Base-by-base conservation (phyloP, 2,329 filamentous ascomycete species). In the Ascochyta clinopodiicola region DNA sequence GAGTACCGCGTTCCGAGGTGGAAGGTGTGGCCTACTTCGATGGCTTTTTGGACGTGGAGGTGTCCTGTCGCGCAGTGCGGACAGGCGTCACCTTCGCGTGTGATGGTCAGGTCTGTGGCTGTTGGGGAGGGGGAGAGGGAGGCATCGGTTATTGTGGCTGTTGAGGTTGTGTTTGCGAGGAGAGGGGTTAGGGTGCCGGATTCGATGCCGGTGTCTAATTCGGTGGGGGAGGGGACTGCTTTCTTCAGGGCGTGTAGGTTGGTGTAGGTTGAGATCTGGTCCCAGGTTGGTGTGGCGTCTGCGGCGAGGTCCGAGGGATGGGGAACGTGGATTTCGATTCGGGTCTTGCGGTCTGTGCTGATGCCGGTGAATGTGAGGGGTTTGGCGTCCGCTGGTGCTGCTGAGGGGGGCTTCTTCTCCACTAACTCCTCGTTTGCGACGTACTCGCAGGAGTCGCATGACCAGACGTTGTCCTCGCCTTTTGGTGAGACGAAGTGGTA, bases 11-110 rank as follows among this genome's bases (percentile, higher is more conserved):
- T 93, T 10, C 94, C 93, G 1, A 99, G 86, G 73, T 96, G 88
- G 77, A 99, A 99, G 0, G 95, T 98, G 75, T 99, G 95, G 0
- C 92, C 95, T 15, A 98, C 82, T 76, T 99, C 95, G 44, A 98
- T 88, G 7, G 92, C 91, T 59, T 84, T 88, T 53, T 89, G 83
- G 2, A 90, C 80, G 38, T 80, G 81, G 21, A 98, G 79, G 2
- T 74, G 79, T 0, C 89, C 89, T 0, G 80, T 68, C 0, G 77
- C 69, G 71, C 95, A 99, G 35, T 82, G 80, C 0, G 90, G 86
- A 67, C 95, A 99, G 10, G 75, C 65, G 68, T 96, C 91, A 12
- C 89, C 90, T 38, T 86, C 77, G 43, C 79, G 79, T 17, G 89
- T 84, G 54, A 84, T 84, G 7, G 92, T 78, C 8, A 96, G 76